Conservation (phyloP, 192 early-diverging fungal species). For the Backusella morwellensis region DNA sequence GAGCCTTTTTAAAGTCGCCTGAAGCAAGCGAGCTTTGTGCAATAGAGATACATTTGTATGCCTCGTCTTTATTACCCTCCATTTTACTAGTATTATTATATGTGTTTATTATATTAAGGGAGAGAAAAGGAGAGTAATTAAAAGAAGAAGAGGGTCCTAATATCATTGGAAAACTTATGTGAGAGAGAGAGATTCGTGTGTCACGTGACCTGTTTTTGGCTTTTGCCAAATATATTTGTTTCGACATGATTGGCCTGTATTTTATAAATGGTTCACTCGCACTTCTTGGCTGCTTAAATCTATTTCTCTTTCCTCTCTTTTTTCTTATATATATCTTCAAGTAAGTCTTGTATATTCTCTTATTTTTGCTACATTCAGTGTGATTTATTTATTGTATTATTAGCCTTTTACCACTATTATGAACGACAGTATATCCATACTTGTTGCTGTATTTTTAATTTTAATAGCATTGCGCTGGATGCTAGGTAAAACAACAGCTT, state of each 20-base stretch:
- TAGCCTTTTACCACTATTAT: slow-evolving; percentile 21
- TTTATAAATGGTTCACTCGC: background rate
- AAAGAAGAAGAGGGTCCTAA: background rate
- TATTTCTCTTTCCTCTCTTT: background rate
- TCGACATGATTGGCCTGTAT: background rate
- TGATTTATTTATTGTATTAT: no score
- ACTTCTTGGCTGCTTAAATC: background rate
- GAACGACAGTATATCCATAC: slow-evolving; percentile 59
- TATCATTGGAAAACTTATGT: background rate
- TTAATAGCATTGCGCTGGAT: slow-evolving; percentile 57
- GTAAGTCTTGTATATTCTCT: background rate
- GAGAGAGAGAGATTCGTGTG: no score
- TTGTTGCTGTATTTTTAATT: slow-evolving; percentile 58
- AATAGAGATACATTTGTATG: slow-evolving; percentile 69
- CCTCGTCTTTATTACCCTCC: slow-evolving; percentile 91
- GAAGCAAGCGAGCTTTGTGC: slow-evolving; percentile 63
- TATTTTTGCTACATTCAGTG: background rate
- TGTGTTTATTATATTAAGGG: background rate
- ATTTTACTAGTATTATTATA: slow-evolving; percentile 32
- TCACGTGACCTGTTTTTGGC: background rate
- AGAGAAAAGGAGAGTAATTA: background rate
- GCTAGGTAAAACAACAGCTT: slow-evolving; percentile 35
- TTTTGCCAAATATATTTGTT: background rate
- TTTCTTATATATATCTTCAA: background rate
- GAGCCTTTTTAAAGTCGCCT: slow-evolving; percentile 65